Base-by-base conservation (phyloP, 352 stramenopile species). In the Phytophthora ramorum region DNA sequence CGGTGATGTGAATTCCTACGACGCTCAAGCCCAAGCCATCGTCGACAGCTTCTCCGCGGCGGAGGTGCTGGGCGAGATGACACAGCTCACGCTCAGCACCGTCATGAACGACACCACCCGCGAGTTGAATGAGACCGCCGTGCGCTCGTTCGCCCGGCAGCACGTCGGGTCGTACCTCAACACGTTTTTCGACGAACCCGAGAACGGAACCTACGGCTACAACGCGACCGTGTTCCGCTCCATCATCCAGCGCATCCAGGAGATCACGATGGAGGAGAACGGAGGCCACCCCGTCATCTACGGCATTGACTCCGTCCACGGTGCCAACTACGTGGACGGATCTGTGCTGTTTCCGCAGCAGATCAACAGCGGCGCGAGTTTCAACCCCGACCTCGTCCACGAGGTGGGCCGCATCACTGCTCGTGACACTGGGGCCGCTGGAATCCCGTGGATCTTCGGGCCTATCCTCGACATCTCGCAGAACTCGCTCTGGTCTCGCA, bases 121-220 rank as follows among this genome's bases (percentile, higher is more conserved):
- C 17, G 73, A 63, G 1, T 58, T 93, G 16, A 86, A 95, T 22
- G 67, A 81, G 40, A 76, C 76, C 6, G 55, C 76, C 1, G 72
- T 97, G 28, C 74, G 78, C 19, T 28, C 73, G 10, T 90, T 84
- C 48, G 89, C 89, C 7, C 64, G 85, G 49, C 63, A 88, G 12
- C 78, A 93, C 20, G 75, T 97, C 40, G 93, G 92, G 0, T 97
- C 87, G 24, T 94, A 97, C 51, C 67, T 98, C 28, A 97, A 97
- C 63, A 85, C 81, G 13, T 79, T 77, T 38, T 76, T 78, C 54
- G 59, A 89, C 9, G 49, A 86, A 8, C 63, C 62, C 3, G 2
- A 69, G 3, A 62, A 67, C 16, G 63, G 58, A 4, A 63, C 26
- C 20, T 77, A 74, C 56, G 62, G 71, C 48, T 96, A 78, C 63